Conservation (phyloP, 1,139 yeast genomes). For the Saccharomyces pastorianus region DNA sequence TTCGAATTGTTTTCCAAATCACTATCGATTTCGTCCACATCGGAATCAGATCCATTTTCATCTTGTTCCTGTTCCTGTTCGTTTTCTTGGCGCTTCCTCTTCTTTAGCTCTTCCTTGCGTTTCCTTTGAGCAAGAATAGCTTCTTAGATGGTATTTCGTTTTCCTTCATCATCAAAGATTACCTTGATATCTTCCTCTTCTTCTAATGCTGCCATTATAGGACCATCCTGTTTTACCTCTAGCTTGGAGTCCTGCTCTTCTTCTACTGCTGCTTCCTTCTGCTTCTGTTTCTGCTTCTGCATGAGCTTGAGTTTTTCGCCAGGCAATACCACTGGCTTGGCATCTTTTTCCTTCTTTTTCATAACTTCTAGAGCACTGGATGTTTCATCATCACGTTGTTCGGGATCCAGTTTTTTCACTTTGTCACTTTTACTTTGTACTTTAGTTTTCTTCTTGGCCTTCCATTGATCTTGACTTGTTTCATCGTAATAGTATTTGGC, state of each 20-base stretch:
- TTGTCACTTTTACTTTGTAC: constrained; percentile 55
- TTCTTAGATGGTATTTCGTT: constrained; percentile 49
- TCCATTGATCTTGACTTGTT: constrained; percentile 77
- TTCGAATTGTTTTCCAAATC: constrained; percentile 37
- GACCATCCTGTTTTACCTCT: constrained; percentile 8
- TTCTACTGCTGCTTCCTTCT: constrained; percentile 16
- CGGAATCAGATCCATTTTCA: constrained; percentile 33
- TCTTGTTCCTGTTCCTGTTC: constrained; percentile 37
- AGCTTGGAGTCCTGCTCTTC: constrained; percentile 16
- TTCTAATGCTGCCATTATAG: constrained; percentile 10
- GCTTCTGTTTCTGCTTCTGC: not conserved
- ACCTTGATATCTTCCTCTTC: constrained; percentile 40
- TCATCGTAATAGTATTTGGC: constrained; percentile 85
- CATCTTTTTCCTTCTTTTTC: constrained; percentile 48
- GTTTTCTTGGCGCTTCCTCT: constrained; percentile 36
- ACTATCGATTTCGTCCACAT: constrained; percentile 34
- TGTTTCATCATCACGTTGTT: constrained; percentile 41
- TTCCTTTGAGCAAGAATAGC: constrained; percentile 57
- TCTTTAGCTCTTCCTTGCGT: constrained; percentile 35
- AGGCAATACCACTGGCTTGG: constrained; percentile 57
- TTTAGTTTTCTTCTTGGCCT: constrained; percentile 66
- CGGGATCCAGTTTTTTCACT: constrained; percentile 71
- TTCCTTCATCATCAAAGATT: constrained; percentile 73
- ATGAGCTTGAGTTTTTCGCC: constrained; percentile 27
- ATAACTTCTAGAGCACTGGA: constrained; percentile 63